phyloP scores from a whole-genome alignment of 2,329 filamentous ascomycete genomes.

The Clarireedia paspali region DNA sequence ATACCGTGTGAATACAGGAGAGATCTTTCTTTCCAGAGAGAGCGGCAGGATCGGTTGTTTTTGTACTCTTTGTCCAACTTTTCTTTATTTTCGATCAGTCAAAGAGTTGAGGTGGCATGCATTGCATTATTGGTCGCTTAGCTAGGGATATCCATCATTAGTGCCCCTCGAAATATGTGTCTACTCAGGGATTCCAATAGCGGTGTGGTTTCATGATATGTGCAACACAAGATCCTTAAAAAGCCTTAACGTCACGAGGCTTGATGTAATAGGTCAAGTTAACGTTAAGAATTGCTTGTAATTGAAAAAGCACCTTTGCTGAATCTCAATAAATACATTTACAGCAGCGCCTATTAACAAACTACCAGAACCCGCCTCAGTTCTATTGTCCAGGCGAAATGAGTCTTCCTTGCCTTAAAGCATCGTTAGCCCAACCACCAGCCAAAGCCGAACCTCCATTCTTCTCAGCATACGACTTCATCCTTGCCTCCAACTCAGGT shows the following conservation, averaged over 20 bases:
- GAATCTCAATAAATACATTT: slow-evolving; percentile 27
- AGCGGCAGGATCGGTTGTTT: too few relatives aligned
- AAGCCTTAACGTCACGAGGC: too few relatives aligned
- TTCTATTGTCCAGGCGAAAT: slow-evolving; percentile 83
- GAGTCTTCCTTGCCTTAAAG: slow-evolving; percentile 70
- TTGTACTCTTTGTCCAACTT: too few relatives aligned
- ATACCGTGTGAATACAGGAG: too few relatives aligned
- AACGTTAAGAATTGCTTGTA: slow-evolving; percentile 3
- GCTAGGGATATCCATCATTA: too few relatives aligned
- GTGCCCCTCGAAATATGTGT: too few relatives aligned
- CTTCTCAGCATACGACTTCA: slow-evolving; percentile 70
- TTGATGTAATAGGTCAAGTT: too few relatives aligned
- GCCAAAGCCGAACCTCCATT: slow-evolving; percentile 68
- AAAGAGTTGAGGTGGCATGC: too few relatives aligned
- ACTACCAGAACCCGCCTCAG: slow-evolving; percentile 11
- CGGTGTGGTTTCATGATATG: neutral
- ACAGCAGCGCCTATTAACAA: slow-evolving; percentile 19
- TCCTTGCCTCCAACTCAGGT: slow-evolving; percentile 86
- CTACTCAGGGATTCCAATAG: too few relatives aligned
- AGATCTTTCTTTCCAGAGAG: too few relatives aligned
- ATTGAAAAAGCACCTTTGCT: slow-evolving; percentile 12
- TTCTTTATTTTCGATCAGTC: too few relatives aligned
- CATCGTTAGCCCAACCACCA: slow-evolving; percentile 78
- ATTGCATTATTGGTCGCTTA: too few relatives aligned
- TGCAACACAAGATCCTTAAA: neutral